These are phyloP conservation scores for Ilyonectria destructans DNA, from an alignment of 2,329 filamentous ascomycete genomes.

Conservation along the genomic window DNA sequence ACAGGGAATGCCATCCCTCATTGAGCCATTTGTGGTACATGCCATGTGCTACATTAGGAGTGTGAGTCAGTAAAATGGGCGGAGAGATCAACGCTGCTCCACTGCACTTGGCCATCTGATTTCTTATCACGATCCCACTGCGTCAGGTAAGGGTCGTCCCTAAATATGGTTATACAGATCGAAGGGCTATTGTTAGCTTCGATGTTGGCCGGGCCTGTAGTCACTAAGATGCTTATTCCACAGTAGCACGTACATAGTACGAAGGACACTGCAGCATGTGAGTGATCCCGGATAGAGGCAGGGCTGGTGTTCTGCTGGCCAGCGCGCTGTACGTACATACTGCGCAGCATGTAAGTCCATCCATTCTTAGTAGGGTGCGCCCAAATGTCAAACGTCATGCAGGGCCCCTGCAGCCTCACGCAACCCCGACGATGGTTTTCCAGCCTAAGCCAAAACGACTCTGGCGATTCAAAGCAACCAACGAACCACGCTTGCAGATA, in stretches of 20 bases:
- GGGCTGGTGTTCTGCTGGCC: constrained; percentile 1
- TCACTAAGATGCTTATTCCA: neutral
- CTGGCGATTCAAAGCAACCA: constrained; percentile 5
- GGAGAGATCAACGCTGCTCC: neutral
- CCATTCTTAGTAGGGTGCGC: neutral
- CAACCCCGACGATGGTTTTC: constrained; percentile 19
- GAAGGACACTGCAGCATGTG: constrained; percentile 11
- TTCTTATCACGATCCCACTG: neutral
- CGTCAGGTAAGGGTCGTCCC: neutral
- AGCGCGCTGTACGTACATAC: neutral
- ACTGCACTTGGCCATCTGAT: neutral
- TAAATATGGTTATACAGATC: neutral
- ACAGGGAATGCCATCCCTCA: neutral
- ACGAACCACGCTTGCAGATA: constrained; percentile 3
- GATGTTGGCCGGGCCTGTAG: neutral
- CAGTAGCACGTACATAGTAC: constrained; percentile 11
- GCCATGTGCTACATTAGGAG: neutral
- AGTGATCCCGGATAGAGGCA: constrained; percentile 4
- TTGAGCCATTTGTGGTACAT: neutral
- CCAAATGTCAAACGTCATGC: constrained; percentile 31
- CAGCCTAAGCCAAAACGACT: constrained; percentile 18
- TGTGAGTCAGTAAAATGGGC: constrained; percentile 2
- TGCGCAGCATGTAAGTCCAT: constrained; percentile 13
- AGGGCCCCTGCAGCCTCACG: constrained; percentile 30
- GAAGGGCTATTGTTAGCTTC: constrained; percentile 14